Base-by-base conservation (phyloP, 345 rosid genomes). In the Eucalyptus curtisii region DNA sequence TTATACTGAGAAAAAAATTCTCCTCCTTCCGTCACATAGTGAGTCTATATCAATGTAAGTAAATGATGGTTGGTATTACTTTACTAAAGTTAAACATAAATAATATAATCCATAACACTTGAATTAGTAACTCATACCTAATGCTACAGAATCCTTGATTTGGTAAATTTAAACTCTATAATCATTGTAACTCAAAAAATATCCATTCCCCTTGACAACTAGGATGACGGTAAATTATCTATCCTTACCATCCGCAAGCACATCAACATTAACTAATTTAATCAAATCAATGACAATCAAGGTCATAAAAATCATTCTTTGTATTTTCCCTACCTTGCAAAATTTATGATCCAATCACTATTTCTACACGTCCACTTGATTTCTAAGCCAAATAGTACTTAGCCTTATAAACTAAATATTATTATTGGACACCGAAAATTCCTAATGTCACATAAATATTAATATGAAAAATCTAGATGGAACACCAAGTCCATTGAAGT, bases 321-420 rank as follows among this genome's bases (percentile, higher is more conserved):
- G 2, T 14, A 31, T n/a, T 14, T 64, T 64, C 40, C 2, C 0
- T 14, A 14, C 76, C 40, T 64, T 8, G 10, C 10, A 61, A 30
- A 30, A 61, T 61, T 61, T 27, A 61, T 4, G 20, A 64, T n/a
- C 76, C 76, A 64, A 64, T 31, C 7, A n/a, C 40, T 7, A 15
- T 64, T 64, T 64, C 5, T n/a, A 64, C 0, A 0, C 9, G 6
- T 64, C 76, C 17, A n/a, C 76, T 33, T 8, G 17, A n/a, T n/a
- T 64, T 14, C 12, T 64, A 64, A 64, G 20, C 33, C 17, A n/a
- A 52, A 52, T 19, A 8, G 0, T 52, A 52, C 57, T 52, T 52
- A 52, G 10, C 57, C 57, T 52, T 7, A 52, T 52, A 52, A 52
- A 52, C 55, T 52, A 52, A 14, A 14, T n/a, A 64, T 13, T 30